phyloP scores from a whole-genome alignment of 768 basidiomycete species.

The Pilatotrama ljubarskyi region DNA sequence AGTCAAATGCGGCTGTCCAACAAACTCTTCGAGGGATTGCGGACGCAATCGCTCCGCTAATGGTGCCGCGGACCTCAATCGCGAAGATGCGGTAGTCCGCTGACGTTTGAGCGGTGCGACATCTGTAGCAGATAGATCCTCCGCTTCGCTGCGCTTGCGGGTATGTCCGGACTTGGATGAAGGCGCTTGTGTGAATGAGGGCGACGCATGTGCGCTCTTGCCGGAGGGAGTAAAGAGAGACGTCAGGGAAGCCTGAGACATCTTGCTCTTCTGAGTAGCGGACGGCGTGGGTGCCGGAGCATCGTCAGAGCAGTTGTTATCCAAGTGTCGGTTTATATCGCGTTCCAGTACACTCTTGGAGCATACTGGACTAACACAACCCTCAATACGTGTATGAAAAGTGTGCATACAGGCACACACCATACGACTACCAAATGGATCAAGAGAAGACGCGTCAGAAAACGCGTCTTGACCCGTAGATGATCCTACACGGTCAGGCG shows the following conservation, averaged over 20 bases:
- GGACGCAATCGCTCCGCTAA: conserved; percentile 78
- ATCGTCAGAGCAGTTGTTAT: conserved; percentile 27
- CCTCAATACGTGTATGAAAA: not conserved
- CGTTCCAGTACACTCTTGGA: conserved; percentile 23
- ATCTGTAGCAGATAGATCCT: not conserved
- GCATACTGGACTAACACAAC: conserved; percentile 29
- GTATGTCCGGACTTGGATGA: conserved; percentile 3
- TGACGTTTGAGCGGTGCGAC: conserved; percentile 12
- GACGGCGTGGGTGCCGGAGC: not conserved
- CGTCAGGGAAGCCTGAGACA: conserved; percentile 22
- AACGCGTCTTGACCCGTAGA: not conserved
- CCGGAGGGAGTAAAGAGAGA: conserved; percentile 23
- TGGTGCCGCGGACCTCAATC: conserved; percentile 44
- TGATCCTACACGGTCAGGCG: not conserved
- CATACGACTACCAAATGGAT: conserved; percentile 6
- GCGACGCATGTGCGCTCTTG: not conserved
- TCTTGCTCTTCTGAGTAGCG: conserved; percentile 6
- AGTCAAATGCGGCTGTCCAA: conserved; percentile 70
- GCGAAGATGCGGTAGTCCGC: conserved; percentile 8
- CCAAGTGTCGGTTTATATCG: conserved; percentile 31
- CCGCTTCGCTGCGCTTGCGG: conserved; percentile 23
- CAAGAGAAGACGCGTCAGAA: no score
- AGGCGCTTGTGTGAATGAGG: conserved; percentile 7
- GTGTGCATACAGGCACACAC: not conserved
- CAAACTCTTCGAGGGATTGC: conserved; percentile 57